Evolutionary conservation across 139 green algal genomes (phyloP).

Genomic region (Auxenochlorella pyrenoidosa): DNA sequence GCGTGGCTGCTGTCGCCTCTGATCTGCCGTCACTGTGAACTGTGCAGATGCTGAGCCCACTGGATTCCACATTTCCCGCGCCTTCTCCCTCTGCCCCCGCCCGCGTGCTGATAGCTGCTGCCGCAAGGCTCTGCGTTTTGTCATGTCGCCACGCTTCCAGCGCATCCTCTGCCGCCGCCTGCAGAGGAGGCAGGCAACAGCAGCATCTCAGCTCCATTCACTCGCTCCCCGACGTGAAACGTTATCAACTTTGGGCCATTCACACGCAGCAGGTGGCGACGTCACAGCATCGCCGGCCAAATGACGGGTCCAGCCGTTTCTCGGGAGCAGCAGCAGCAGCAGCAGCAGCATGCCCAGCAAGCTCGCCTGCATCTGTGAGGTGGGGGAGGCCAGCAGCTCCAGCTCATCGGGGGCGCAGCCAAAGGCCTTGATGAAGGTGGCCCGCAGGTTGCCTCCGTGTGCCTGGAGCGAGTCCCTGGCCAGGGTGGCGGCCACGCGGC

Average conservation of each 20-base stretch:
- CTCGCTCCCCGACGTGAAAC: too few species aligned
- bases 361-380: neutral
- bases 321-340: too few species aligned
- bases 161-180: neutral
- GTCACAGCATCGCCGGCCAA: too few species aligned
- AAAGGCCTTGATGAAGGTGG: slow-evolving; percentile 19
- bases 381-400: neutral
- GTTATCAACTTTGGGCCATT: too few species aligned
- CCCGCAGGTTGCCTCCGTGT: slow-evolving; percentile 1
- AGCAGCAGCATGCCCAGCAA: too few species aligned
- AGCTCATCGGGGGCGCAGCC: neutral
- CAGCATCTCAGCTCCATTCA: too few species aligned
- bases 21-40: neutral
- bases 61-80: neutral
- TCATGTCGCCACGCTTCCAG: neutral
- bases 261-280: too few species aligned
- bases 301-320: too few species aligned
- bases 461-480: neutral
- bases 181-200: neutral
- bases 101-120: neutral
- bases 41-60: neutral
- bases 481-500: neutral
- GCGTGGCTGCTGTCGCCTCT: neutral
- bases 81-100: neutral
- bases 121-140: neutral